Conservation (phyloP, 495 filamentous ascomycete genomes). For the Schizothecium vesticola region DNA sequence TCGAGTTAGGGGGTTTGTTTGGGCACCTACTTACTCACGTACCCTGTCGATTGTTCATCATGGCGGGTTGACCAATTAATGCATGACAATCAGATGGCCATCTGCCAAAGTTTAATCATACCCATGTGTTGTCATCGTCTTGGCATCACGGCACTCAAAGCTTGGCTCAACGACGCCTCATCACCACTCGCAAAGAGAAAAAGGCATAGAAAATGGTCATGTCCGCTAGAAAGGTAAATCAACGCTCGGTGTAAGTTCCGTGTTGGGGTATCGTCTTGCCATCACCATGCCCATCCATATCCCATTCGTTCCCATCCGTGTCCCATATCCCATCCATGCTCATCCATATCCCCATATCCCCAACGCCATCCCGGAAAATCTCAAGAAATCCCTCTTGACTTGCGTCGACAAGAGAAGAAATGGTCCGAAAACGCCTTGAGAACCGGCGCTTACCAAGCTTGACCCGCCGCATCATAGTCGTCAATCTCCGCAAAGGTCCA, state of each 20-base stretch:
- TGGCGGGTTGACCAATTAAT: no score
- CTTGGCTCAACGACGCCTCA: neutral
- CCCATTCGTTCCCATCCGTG: neutral
- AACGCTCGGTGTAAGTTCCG: neutral
- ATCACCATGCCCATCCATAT: neutral
- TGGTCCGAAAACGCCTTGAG: no score
- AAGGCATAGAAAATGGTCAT: neutral
- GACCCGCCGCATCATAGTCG: no score
- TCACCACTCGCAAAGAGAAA: neutral
- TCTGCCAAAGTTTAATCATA: no score
- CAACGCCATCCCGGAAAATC: neutral
- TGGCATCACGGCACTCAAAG: neutral
- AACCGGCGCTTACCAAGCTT: no score
- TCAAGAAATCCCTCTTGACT: neutral
- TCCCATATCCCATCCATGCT: no score
- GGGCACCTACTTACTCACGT: no score
- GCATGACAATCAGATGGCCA: no score
- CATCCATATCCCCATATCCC: neutral
- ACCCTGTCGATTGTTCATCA: no score
- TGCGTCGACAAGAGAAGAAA: neutral
- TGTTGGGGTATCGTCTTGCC: neutral
- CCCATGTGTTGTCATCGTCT: neutral
- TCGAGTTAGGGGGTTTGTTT: conserved; percentile 1
- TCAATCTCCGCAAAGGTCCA: no score
- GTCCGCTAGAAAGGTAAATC: neutral